Conservation (phyloP, 345 rosid species). For the Eutrema yunnanense region DNA sequence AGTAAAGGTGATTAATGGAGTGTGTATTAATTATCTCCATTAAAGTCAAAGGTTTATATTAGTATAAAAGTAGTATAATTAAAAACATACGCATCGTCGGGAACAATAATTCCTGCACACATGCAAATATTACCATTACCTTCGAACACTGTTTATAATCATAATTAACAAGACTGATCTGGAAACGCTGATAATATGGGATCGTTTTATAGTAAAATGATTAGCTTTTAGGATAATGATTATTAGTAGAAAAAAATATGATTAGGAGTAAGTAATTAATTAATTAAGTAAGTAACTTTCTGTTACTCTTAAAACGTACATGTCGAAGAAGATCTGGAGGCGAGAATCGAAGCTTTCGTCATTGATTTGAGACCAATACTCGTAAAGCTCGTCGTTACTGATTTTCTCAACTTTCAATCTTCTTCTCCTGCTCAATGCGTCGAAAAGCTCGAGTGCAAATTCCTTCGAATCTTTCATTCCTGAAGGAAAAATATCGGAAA, state of each 20-base stretch:
- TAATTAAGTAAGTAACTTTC: neutral
- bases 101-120: slow-evolving; percentile 29
- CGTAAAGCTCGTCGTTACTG: slow-evolving; percentile 77
- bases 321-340: slow-evolving; percentile 99
- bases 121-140: slow-evolving; percentile 30
- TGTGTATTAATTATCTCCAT: neutral
- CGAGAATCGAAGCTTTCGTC: slow-evolving; percentile 98
- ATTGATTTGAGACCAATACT: slow-evolving; percentile 86
- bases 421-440: slow-evolving; percentile 81
- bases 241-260: neutral
- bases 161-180: slow-evolving; percentile 21
- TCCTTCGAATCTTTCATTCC: slow-evolving; percentile 95
- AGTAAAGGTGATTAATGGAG: neutral
- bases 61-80: neutral
- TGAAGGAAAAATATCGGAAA: neutral
- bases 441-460: slow-evolving; percentile 78
- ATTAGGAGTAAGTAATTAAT: slow-evolving; percentile 5
- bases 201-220: slow-evolving; percentile 16
- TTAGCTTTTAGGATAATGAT: slow-evolving; percentile 12
- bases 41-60: slow-evolving; percentile 20
- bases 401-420: slow-evolving; percentile 71
- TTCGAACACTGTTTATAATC: neutral
- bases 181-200: slow-evolving; percentile 15
- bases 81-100: slow-evolving; percentile 18
- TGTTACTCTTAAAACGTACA: slow-evolving; percentile 35